These are phyloP conservation scores for Wilhelminamyces savonicus DNA, from an alignment of 805 yeast genomes.

Conservation along the genomic window DNA sequence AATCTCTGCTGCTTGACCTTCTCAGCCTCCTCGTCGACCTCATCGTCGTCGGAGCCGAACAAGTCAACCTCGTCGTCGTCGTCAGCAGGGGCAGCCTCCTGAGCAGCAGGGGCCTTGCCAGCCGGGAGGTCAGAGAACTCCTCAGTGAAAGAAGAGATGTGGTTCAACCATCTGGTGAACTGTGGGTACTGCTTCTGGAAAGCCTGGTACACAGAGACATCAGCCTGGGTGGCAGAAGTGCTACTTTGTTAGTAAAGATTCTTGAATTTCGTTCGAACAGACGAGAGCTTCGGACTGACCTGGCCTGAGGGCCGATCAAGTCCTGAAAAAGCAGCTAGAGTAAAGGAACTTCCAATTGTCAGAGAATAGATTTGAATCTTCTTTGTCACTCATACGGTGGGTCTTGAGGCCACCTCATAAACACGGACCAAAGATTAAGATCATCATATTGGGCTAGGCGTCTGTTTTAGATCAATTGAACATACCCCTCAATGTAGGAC, in stretches of 20 bases:
- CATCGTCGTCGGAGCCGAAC: constrained; percentile 92
- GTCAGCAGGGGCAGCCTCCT: constrained; percentile 50
- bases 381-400: constrained; percentile 88
- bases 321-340: no score
- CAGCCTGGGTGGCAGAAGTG: constrained; percentile 91
- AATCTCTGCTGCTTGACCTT: constrained; percentile 94
- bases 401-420: constrained; percentile 94
- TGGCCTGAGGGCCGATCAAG: no score
- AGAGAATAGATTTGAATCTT: constrained; percentile 21
- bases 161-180: constrained; percentile 98
- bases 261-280: background rate
- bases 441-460: constrained; percentile 46
- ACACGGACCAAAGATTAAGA: constrained; percentile 85
- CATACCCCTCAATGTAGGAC: constrained; percentile 96
- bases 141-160: constrained; percentile 87
- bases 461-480: constrained; percentile 11
- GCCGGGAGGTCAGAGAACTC: constrained; percentile 82
- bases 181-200: constrained; percentile 88
- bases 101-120: constrained; percentile 55
- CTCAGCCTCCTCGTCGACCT: constrained; percentile 96
- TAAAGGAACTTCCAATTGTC: constrained; percentile 10
- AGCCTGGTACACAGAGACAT: constrained; percentile 89
- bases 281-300: no score
- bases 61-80: constrained; percentile 92
- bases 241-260: constrained; percentile 40